phyloP scores from a whole-genome alignment of 2,329 filamentous ascomycete species.

The Colletotrichum musae region DNA sequence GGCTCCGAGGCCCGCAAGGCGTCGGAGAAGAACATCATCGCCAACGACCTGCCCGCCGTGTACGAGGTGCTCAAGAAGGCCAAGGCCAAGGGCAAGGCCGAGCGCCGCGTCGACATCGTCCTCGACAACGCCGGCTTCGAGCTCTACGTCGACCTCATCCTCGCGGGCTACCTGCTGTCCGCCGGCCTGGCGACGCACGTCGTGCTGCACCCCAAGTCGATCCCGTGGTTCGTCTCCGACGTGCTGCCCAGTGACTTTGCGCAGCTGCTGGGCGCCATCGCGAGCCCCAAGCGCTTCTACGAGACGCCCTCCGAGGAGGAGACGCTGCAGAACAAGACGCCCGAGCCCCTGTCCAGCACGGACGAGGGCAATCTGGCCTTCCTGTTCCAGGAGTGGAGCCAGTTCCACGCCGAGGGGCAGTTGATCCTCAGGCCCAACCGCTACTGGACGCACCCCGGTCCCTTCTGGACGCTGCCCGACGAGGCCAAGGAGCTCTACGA shows the following conservation, averaged over 20 bases:
- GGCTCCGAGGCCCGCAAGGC: constrained; percentile 88
- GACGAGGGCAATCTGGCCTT: constrained; percentile 80
- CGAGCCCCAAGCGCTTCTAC: constrained; percentile 84
- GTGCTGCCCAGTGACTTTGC: constrained; percentile 89
- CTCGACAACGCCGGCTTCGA: constrained; percentile 98
- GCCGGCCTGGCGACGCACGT: constrained; percentile 88
- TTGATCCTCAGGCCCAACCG: constrained; percentile 85
- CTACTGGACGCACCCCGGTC: constrained; percentile 92
- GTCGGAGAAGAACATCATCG: constrained; percentile 91
- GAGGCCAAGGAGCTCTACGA: constrained; percentile 77
- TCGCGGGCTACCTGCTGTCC: constrained; percentile 90
- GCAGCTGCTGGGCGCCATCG: constrained; percentile 85
- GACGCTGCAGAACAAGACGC: constrained; percentile 67
- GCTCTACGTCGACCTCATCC: constrained; percentile 92
- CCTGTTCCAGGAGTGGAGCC: constrained; percentile 86
- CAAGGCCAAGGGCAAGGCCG: constrained; percentile 72
- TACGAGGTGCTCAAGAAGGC: constrained; percentile 79
- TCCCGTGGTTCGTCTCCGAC: constrained; percentile 99
- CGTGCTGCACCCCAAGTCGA: constrained; percentile 92
- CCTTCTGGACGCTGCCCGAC: constrained; percentile 88
- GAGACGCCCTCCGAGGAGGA: constrained; percentile 80
- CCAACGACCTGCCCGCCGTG: constrained; percentile 84
- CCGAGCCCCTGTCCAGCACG: constrained; percentile 74
- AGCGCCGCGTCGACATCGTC: constrained; percentile 90
- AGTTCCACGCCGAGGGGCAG: constrained; percentile 85